Evolutionary conservation across 805 yeast species (phyloP).

Genomic region (Saccharomycopsis guyanensis): DNA sequence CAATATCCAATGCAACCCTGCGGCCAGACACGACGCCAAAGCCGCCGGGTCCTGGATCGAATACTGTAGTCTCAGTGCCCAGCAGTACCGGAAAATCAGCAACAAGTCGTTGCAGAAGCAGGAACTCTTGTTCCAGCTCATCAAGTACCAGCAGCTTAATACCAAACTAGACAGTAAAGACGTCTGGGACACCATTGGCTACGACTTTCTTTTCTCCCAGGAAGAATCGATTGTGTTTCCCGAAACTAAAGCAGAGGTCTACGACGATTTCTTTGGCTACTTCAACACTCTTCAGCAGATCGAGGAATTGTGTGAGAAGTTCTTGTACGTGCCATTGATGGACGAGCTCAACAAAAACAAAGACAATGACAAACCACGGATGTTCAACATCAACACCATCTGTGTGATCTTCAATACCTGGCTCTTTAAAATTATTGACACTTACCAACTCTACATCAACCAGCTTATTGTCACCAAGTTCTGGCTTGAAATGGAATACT

Average conservation of each 20-base stretch:
- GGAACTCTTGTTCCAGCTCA: constrained; percentile 18
- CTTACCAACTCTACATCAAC: constrained; percentile 19
- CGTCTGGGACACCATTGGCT: constrained; percentile 21
- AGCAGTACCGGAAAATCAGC: constrained; percentile 9
- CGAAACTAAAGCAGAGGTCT: constrained; percentile 20
- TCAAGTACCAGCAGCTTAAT: constrained; percentile 14
- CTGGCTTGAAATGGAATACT: constrained; percentile 21
- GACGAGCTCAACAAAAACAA: constrained; percentile 16
- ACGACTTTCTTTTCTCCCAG: constrained; percentile 18
- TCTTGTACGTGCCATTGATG: constrained; percentile 15
- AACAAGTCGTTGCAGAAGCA: constrained; percentile 17
- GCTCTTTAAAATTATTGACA: constrained; percentile 20
- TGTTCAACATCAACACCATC: constrained; percentile 17
- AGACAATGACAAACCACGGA: background rate
- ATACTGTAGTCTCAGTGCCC: constrained; percentile 8
- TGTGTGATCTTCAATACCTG: constrained; percentile 20
- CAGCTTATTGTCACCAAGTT: constrained; percentile 21
- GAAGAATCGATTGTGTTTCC: constrained; percentile 19
- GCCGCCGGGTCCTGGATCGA: constrained; percentile 18
- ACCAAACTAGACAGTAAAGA: constrained; percentile 18
- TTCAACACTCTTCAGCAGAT: constrained; percentile 19
- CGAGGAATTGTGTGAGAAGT: constrained; percentile 18
- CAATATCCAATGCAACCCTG: constrained; percentile 10
- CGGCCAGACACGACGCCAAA: constrained; percentile 4
- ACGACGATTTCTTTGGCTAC: constrained; percentile 21